Evolutionary conservation across 345 rosid species (phyloP).

Genomic region (Capsella bursapastoris): DNA sequence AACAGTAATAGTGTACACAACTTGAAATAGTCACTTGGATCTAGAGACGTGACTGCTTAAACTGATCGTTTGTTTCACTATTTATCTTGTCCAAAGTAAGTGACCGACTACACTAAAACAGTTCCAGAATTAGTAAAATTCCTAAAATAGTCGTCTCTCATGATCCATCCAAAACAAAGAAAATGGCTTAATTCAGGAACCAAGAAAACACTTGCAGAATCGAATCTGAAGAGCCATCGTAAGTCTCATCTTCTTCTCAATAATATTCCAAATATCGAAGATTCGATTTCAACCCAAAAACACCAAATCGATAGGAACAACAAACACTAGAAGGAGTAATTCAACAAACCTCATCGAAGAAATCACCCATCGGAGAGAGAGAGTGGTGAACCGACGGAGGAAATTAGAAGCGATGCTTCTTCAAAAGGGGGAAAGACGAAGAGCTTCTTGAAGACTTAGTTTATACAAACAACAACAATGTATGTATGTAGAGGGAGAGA

Average conservation of each 20-base stretch:
- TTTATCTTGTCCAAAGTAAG: background rate
- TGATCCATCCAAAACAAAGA: background rate
- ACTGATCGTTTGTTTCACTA: background rate
- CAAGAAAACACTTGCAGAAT: background rate
- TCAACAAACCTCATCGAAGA: constrained; percentile 36
- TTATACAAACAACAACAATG: constrained; percentile 11
- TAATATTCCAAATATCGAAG: constrained; percentile 12
- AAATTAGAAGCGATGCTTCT: constrained; percentile 35
- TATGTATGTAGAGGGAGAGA: constrained; percentile 28
- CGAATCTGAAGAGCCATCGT: background rate
- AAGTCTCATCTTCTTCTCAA: background rate
- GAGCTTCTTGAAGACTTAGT: background rate
- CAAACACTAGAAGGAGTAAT: constrained; percentile 29
- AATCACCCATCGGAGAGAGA: constrained; percentile 30
- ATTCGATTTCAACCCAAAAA: background rate
- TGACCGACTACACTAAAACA: constrained; percentile 5
- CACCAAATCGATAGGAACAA: background rate
- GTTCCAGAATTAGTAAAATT: background rate
- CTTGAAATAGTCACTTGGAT: constrained; percentile 40
- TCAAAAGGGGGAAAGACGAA: constrained; percentile 10
- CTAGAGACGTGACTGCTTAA: background rate
- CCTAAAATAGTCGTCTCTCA: background rate
- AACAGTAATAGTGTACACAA: constrained; percentile 43
- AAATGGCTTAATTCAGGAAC: constrained; percentile 18
- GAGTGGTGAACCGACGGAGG: constrained; percentile 2